A percentile compares a stretch with the other conserved stretches of the same genome.
These are phyloP conservation scores for Macrophomina phaseolina DNA, from an alignment of 2,329 filamentous ascomycete genomes.

Conservation along the genomic window DNA sequence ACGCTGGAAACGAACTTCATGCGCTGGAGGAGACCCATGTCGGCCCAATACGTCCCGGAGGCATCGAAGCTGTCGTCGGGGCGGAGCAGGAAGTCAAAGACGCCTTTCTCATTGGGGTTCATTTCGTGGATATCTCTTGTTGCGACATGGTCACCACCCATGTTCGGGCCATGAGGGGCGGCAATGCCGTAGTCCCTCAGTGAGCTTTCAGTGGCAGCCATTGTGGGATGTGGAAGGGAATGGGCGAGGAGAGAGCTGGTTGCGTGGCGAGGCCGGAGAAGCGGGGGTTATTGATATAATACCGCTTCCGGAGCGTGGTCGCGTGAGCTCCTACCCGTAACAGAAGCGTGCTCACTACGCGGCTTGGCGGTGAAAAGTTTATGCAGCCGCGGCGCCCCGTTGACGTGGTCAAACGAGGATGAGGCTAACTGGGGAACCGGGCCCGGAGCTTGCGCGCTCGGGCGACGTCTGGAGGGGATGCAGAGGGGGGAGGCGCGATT, in stretches of 20 bases:
- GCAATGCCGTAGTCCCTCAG: slow-evolving; percentile 55
- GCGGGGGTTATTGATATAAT: slow-evolving; percentile 12
- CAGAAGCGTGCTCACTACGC: not conserved
- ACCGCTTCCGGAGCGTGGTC: slow-evolving; percentile 1
- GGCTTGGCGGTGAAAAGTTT: slow-evolving; percentile 23
- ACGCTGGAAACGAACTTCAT: slow-evolving; percentile 76
- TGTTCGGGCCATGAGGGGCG: slow-evolving; percentile 56
- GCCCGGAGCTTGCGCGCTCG: slow-evolving; percentile 9
- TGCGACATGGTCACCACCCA: slow-evolving; percentile 50
- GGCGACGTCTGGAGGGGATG: not conserved
- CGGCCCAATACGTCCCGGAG: slow-evolving; percentile 91
- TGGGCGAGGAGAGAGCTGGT: not conserved
- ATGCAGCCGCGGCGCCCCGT: slow-evolving; percentile 7
- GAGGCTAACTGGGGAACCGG: slow-evolving; percentile 11
- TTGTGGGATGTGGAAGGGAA: not conserved
- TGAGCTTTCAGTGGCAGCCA: slow-evolving; percentile 33
- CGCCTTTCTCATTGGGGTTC: slow-evolving; percentile 62
- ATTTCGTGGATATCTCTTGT: slow-evolving; percentile 54
- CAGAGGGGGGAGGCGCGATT: not conserved
- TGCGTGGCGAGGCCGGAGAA: not conserved
- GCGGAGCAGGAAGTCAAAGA: slow-evolving; percentile 80
- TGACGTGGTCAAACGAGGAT: slow-evolving; percentile 11
- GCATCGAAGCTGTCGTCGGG: slow-evolving; percentile 87
- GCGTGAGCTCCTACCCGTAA: slow-evolving; percentile 24
- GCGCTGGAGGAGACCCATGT: slow-evolving; percentile 73